Evolutionary conservation across 2,329 filamentous ascomycete species (phyloP).

Genomic region (Tolypocladium guangdongense): DNA sequence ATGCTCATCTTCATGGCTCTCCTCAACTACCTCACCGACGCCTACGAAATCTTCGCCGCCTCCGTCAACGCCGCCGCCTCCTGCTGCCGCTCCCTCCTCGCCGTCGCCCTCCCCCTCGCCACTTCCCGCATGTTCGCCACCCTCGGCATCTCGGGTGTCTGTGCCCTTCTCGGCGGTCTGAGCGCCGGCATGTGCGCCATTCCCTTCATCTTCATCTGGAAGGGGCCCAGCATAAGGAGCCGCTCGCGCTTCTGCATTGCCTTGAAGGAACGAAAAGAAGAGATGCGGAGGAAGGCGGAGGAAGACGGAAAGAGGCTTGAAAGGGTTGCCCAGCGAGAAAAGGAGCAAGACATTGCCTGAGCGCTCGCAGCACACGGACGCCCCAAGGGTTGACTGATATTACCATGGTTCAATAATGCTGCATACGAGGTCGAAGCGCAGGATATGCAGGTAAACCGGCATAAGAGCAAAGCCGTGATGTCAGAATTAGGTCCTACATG

Average conservation of each 20-base stretch:
- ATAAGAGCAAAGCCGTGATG: neutral
- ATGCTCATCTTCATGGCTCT: conserved; percentile 53
- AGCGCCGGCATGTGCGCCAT: conserved; percentile 38
- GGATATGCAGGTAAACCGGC: no score
- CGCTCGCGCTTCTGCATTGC: conserved; percentile 52
- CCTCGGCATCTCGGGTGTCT: conserved; percentile 38
- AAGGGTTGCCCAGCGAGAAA: conserved; percentile 10
- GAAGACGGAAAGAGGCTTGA: conserved; percentile 20
- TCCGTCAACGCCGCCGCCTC: conserved; percentile 77
- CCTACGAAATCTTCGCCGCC: conserved; percentile 57
- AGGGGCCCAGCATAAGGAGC: conserved; percentile 42
- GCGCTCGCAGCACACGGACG: neutral
- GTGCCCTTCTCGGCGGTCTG: conserved; percentile 39
- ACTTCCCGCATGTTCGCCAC: conserved; percentile 36
- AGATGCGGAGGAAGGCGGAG: conserved; percentile 29
- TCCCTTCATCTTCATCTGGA: conserved; percentile 43
- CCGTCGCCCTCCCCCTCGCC: conserved; percentile 56
- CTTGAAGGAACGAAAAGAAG: conserved; percentile 38
- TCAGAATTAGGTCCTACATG: neutral
- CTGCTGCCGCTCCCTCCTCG: conserved; percentile 86
- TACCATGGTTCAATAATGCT: neutral
- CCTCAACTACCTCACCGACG: conserved; percentile 54
- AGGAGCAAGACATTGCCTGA: conserved; percentile 4
- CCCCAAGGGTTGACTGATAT: no score
- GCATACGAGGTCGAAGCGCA: no score